These are phyloP conservation scores for Russula sp. DNA, from an alignment of 768 basidiomycete species.

Conservation along the genomic window DNA sequence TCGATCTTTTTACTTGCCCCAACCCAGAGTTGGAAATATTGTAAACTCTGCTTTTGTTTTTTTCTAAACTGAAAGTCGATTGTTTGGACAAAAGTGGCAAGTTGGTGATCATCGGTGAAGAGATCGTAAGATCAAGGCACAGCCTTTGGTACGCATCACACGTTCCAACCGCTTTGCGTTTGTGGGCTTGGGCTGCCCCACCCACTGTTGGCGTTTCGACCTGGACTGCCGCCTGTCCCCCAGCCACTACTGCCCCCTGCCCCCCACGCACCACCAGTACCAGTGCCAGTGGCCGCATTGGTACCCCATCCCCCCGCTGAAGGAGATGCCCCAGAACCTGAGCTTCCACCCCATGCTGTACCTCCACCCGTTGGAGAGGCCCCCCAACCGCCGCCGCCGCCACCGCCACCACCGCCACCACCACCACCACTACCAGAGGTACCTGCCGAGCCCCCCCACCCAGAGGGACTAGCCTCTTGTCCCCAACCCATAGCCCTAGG, in stretches of 20 bases:
- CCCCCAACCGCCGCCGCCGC: constrained; percentile 9
- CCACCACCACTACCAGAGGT: background rate
- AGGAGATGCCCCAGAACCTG: constrained; percentile 19
- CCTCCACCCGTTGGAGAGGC: constrained; percentile 8
- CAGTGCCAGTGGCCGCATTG: constrained; percentile 29
- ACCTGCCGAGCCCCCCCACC: constrained; percentile 18
- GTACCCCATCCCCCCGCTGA: constrained; percentile 29
- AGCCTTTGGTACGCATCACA: constrained; percentile 20
- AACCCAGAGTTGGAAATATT: background rate
- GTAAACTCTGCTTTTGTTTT: background rate
- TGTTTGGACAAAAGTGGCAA: background rate
- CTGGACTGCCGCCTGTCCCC: constrained; percentile 23
- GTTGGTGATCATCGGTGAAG: background rate
- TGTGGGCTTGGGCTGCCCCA: constrained; percentile 27
- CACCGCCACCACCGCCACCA: background rate
- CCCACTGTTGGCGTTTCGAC: constrained; percentile 29
- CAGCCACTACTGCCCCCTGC: constrained; percentile 27
- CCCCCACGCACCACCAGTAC: constrained; percentile 30
- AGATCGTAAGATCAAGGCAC: constrained; percentile 2
- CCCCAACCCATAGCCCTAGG: constrained; percentile 18
- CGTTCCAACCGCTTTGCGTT: constrained; percentile 28
- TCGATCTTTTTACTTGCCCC: constrained; percentile 10
- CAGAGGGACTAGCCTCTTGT: background rate
- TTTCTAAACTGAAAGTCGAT: too few species aligned
- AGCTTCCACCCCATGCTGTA: constrained; percentile 9